Evolutionary conservation across 1,139 yeast species (phyloP).

Genomic region (Magnusiomyces suaveolens): DNA sequence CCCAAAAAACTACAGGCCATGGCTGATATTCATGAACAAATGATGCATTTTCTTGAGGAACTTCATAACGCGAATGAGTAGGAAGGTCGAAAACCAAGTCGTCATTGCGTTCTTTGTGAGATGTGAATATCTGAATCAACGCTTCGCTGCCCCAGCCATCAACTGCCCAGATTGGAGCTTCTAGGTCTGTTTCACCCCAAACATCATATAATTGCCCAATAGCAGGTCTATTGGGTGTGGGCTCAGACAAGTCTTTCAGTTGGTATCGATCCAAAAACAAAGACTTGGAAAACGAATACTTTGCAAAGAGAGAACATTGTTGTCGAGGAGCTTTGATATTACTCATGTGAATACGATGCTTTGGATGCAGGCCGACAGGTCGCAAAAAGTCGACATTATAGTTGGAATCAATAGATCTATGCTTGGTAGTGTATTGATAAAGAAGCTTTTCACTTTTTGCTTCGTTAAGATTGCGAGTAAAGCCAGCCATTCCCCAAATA

Average conservation of each 20-base stretch:
- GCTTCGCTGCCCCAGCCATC: conserved; percentile 40
- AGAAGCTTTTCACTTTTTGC: conserved; percentile 19
- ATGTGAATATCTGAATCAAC: conserved; percentile 31
- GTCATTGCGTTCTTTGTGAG: conserved; percentile 14
- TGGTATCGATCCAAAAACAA: conserved; percentile 37
- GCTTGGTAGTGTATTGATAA: conserved; percentile 20
- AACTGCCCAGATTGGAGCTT: conserved; percentile 42
- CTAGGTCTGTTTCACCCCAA: conserved; percentile 40
- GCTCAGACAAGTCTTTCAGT: conserved; percentile 29
- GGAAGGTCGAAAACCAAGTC: conserved; percentile 33
- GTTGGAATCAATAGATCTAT: conserved; percentile 23
- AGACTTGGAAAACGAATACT: conserved; percentile 32
- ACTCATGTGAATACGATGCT: conserved; percentile 19
- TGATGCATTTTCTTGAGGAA: conserved; percentile 29
- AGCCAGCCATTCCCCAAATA: conserved; percentile 22
- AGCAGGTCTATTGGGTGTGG: conserved; percentile 27
- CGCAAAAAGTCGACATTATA: conserved; percentile 25
- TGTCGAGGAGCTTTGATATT: conserved; percentile 17
- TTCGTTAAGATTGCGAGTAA: conserved; percentile 20
- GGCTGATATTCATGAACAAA: conserved; percentile 23
- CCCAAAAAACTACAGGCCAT: conserved; percentile 41
- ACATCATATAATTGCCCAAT: conserved; percentile 31
- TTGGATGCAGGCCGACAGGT: conserved; percentile 43
- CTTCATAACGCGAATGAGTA: conserved; percentile 42
- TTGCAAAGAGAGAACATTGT: conserved; percentile 35